Base-by-base conservation (phyloP, 345 rosid genomes). In the Mallotus nudiflorus region DNA sequence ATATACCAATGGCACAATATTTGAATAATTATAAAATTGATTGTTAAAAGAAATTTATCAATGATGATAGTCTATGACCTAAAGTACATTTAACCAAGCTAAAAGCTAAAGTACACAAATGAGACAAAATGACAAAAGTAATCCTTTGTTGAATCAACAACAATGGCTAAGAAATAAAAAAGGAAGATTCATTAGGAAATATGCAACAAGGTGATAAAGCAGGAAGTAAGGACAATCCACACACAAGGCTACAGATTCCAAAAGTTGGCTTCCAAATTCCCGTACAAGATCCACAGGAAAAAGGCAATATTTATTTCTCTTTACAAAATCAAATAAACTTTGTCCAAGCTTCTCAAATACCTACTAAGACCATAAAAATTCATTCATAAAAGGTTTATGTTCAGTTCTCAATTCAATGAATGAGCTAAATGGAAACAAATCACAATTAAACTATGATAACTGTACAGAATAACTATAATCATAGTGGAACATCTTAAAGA, bases 331-430 rank as follows among this genome's bases (percentile, higher is more conserved):
- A 74, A 59, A 74, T 63, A 74, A 67, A 68, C 78, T 74, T 39
- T 73, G 78, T 62, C 78, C 73, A 68, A 74, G 78, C 78, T 68
- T 68, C 78, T 74, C 78, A 74, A 74, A 74, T 54, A 68, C 78
- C 78, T 74, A 73, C 40, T 67, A 74, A 74, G 55, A 74, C 51
- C 78, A 74, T 60, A 80, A 76, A 76, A 84, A 85, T 87, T 75
- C 85, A 89, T 89, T 71, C 83, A 84, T 80, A 68, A 75, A 85
- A 84, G 82, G 78, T 77, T 74, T 81, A 31, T 63, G 85, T 79
- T 87, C 76, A 87, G 89, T 80, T 77, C 65, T 74, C 78, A 75
- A 51, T 73, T 67, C 69, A 75, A 71, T 50, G 57, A 67, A 73
- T 62, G 70, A 69, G 83, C 69, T 77, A 78, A 65, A 72, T 35